Evolutionary conservation across 2,329 filamentous ascomycete genomes (phyloP).

Genomic region (Diaporthe batatas): DNA sequence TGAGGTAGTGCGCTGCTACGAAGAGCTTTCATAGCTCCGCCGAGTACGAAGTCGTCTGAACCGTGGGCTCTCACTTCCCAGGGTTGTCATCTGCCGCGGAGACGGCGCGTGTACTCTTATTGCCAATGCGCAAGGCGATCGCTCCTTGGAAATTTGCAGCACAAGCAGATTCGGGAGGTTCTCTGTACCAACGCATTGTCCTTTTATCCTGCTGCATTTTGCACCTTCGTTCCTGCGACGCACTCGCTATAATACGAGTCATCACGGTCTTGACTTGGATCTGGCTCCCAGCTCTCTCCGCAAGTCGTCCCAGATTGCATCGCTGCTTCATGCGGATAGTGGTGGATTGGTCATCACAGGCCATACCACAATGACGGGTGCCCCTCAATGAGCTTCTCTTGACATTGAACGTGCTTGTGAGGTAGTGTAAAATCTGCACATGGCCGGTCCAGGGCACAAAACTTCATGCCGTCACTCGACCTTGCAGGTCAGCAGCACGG

Average conservation of each 20-base stretch:
- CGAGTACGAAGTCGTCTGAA: too few relatives aligned
- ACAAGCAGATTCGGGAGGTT: neutral
- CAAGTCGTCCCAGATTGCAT: neutral
- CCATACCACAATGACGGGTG: neutral
- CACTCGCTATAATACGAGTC: neutral
- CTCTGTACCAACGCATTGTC: conserved; percentile 1
- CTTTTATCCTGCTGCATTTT: neutral
- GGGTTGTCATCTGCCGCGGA: neutral
- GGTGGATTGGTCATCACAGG: neutral
- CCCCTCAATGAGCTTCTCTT: neutral
- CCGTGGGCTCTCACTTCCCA: neutral
- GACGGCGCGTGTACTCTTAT: conserved; percentile 9
- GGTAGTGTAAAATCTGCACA: neutral
- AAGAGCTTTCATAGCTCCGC: conserved; percentile 48
- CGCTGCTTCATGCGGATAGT: neutral
- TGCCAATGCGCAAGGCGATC: neutral
- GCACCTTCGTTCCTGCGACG: neutral
- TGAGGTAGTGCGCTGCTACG: conserved; percentile 57
- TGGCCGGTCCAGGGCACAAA: neutral
- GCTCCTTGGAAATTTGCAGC: neutral
- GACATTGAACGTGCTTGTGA: neutral
- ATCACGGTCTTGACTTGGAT: neutral
- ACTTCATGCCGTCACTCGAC: neutral
- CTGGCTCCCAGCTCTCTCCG: neutral
- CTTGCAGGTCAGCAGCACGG: neutral